Evolutionary conservation across 202 grass and related monocot genomes (phyloP).

Genomic region (Setaria viridis): DNA sequence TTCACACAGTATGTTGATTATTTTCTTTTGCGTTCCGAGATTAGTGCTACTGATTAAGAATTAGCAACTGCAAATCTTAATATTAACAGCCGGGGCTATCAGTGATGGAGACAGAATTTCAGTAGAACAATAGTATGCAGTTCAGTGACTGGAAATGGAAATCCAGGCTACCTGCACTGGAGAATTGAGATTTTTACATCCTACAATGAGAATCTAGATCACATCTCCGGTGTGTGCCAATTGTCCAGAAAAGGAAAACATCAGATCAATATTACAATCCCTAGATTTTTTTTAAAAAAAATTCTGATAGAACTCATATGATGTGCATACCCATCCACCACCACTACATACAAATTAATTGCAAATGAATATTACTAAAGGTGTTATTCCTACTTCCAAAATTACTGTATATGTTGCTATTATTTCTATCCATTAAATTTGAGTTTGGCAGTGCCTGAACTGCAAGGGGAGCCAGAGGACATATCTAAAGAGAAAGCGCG

Average conservation of each 20-base stretch:
- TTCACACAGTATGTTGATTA: neutral
- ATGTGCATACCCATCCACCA: neutral
- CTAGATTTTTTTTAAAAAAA: neutral
- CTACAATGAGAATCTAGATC: slow-evolving; percentile 2
- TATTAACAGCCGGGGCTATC: neutral
- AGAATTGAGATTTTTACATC: slow-evolving; percentile 23
- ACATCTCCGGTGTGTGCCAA: neutral
- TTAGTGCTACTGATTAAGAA: neutral
- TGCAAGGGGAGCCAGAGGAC: slow-evolving; percentile 95
- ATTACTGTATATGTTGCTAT: neutral
- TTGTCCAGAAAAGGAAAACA: neutral
- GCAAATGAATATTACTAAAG: neutral
- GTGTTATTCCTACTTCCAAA: neutral
- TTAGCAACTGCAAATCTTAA: neutral
- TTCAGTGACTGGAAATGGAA: neutral
- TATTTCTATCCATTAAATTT: slow-evolving; percentile 28
- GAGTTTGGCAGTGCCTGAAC: slow-evolving; percentile 77
- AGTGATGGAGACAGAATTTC: neutral
- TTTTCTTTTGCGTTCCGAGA: neutral
- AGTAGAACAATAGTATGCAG: neutral
- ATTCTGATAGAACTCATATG: slow-evolving; percentile 17
- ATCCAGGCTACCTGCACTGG: neutral
- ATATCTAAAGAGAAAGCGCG: slow-evolving; percentile 99
- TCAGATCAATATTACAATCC: neutral
- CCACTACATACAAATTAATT: neutral